Conservation (phyloP, 768 basidiomycete species). For the Mycena venus region DNA sequence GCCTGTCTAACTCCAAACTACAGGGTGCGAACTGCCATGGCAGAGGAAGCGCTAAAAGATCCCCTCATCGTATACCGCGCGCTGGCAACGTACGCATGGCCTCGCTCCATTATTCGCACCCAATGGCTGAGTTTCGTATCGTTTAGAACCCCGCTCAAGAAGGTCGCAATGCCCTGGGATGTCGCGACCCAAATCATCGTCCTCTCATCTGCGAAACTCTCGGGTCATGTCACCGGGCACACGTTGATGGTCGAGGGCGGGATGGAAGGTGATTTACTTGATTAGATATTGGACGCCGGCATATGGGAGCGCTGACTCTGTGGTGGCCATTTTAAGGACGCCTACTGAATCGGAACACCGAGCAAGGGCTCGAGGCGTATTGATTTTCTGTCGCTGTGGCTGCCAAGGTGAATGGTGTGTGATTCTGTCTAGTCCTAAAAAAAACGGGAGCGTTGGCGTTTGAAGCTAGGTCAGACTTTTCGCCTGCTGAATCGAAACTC, state of each 20-base stretch:
- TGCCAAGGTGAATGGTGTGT: background rate
- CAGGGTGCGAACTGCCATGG: conserved; percentile 77
- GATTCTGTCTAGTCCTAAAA: no score
- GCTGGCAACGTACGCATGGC: conserved; percentile 73
- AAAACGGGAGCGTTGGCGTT: no score
- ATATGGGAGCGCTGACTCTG: background rate
- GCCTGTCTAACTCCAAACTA: no score
- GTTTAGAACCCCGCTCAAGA: conserved; percentile 76
- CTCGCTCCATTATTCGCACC: background rate
- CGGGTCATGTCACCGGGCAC: conserved; percentile 81
- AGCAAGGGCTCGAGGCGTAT: conserved; percentile 5
- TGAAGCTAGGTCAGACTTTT: no score
- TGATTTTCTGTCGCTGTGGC: background rate
- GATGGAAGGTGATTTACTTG: conserved; percentile 72
- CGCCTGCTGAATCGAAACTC: no score
- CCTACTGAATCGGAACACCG: conserved; percentile 2
- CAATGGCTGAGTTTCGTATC: background rate
- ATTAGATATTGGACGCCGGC: background rate
- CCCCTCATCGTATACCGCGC: conserved; percentile 67
- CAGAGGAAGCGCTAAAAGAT: conserved; percentile 67
- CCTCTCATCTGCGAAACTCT: conserved; percentile 70
- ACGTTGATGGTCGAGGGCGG: conserved; percentile 81
- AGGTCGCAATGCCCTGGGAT: conserved; percentile 71
- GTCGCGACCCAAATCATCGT: conserved; percentile 75
- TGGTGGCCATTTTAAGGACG: background rate